Percentiles rank a stretch among this genome's conserved stretches.
These are phyloP conservation scores for Microcyclosporella mali DNA, from an alignment of 2,329 filamentous ascomycete genomes.

Conservation along the genomic window DNA sequence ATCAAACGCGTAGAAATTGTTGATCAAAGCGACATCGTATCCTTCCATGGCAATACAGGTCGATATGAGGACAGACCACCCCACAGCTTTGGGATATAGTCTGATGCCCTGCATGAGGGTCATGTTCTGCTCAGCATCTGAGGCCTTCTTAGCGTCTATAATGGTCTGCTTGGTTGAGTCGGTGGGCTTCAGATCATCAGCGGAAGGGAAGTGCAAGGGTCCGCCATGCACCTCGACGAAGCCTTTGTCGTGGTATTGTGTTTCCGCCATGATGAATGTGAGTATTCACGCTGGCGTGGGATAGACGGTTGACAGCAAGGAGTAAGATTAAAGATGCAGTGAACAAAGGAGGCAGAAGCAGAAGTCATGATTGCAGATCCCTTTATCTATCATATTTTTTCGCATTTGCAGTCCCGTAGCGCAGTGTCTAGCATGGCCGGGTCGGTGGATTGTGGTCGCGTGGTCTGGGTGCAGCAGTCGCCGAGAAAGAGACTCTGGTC, in stretches of 20 bases:
- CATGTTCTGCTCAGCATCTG: conserved; percentile 46
- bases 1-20: conserved; percentile 30
- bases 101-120: conserved; percentile 65
- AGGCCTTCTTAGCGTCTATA: conserved; percentile 40
- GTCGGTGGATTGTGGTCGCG: no score
- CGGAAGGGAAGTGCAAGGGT: conserved; percentile 18
- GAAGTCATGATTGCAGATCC: no score
- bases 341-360: no score
- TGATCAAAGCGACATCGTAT: conserved; percentile 35
- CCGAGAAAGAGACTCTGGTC: no score
- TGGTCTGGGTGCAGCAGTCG: no score
- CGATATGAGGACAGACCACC: conserved; percentile 79
- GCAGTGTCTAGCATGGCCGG: no score
- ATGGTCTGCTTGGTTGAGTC: conserved; percentile 28
- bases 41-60: conserved; percentile 79
- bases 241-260: not conserved
- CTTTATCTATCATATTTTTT: no score
- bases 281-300: not conserved
- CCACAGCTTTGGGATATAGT: conserved; percentile 80
- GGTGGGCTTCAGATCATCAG: conserved; percentile 31
- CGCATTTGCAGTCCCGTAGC: no score
- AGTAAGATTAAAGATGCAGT: no score
- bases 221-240: not conserved
- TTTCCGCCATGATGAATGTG: not conserved
- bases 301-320: not conserved